Conservation (phyloP, 768 basidiomycete genomes). For the Lyophyllum semitale region DNA sequence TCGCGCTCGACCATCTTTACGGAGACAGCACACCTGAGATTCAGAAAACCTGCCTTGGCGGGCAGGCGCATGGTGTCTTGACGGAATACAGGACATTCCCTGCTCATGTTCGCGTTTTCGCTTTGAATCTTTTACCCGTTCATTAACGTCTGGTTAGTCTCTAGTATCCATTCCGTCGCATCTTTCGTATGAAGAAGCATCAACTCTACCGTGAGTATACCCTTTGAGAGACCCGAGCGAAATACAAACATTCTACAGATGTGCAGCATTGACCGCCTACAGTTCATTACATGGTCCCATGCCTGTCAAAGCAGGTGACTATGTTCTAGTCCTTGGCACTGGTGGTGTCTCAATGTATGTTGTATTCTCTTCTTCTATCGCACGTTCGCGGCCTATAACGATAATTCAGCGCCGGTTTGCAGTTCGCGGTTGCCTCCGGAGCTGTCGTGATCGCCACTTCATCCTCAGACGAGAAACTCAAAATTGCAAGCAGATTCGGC, state of each 20-base stretch:
- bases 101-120: constrained; percentile 30
- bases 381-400: not conserved
- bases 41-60: constrained; percentile 43
- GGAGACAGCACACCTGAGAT: constrained; percentile 40
- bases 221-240: not conserved
- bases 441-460: constrained; percentile 65
- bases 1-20: constrained; percentile 46
- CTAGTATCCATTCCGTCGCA: constrained; percentile 26
- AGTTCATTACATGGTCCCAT: constrained; percentile 52
- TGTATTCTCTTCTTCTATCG: not conserved
- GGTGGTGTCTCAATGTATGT: constrained; percentile 55
- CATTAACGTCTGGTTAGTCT: not conserved
- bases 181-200: constrained; percentile 63
- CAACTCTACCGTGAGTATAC: constrained; percentile 58
- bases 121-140: not conserved
- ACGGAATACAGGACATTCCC: constrained; percentile 56
- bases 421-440: constrained; percentile 61
- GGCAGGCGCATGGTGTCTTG: constrained; percentile 50
- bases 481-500: constrained; percentile 48
- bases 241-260: constrained; percentile 31
- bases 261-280: constrained; percentile 67
- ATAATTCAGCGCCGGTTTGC: constrained; percentile 47
- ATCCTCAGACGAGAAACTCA: constrained; percentile 61
- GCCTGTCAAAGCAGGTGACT: constrained; percentile 59
- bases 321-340: constrained; percentile 51